Percentiles rank a stretch among this genome's conserved stretches.
Evolutionary conservation across 1,284 basidiomycete genomes (phyloP).

Genomic region (Ustilago curta): DNA sequence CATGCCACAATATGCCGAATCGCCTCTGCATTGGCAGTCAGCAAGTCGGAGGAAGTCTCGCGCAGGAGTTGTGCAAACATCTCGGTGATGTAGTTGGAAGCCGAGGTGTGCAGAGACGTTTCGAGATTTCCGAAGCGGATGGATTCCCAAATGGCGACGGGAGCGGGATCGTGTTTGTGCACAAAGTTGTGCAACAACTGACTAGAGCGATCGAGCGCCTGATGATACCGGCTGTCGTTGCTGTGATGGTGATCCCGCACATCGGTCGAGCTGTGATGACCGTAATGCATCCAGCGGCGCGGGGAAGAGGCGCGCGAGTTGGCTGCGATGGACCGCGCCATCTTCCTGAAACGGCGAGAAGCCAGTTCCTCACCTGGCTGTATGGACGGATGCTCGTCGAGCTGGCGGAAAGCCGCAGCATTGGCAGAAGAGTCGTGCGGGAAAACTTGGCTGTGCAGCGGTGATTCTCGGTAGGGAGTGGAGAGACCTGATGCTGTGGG

Average conservation of each 20-base stretch:
- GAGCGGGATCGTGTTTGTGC: slow-evolving; percentile 43
- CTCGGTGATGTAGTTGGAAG: slow-evolving; percentile 49
- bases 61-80: slow-evolving; percentile 48
- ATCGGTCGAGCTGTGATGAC: slow-evolving; percentile 17
- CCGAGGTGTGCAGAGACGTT: slow-evolving; percentile 48
- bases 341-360: slow-evolving; percentile 45
- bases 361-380: slow-evolving; percentile 36
- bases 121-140: slow-evolving; percentile 60
- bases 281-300: slow-evolving; percentile 32
- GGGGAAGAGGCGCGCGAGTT: slow-evolving; percentile 42
- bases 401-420: slow-evolving; percentile 35
- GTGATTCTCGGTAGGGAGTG: slow-evolving; percentile 43
- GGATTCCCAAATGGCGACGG: slow-evolving; percentile 63
- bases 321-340: slow-evolving; percentile 44
- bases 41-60: slow-evolving; percentile 46
- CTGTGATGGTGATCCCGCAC: slow-evolving; percentile 21
- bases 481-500: slow-evolving; percentile 20
- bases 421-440: slow-evolving; percentile 11
- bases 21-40: slow-evolving; percentile 39
- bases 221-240: slow-evolving; percentile 14
- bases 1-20: slow-evolving; percentile 45
- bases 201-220: slow-evolving; percentile 27
- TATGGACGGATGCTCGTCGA: slow-evolving; percentile 47
- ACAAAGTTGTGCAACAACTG: slow-evolving; percentile 42
- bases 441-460: slow-evolving; percentile 27